Evolutionary conservation across 768 basidiomycete species (phyloP).

Genomic region (Pleurotus platypus): DNA sequence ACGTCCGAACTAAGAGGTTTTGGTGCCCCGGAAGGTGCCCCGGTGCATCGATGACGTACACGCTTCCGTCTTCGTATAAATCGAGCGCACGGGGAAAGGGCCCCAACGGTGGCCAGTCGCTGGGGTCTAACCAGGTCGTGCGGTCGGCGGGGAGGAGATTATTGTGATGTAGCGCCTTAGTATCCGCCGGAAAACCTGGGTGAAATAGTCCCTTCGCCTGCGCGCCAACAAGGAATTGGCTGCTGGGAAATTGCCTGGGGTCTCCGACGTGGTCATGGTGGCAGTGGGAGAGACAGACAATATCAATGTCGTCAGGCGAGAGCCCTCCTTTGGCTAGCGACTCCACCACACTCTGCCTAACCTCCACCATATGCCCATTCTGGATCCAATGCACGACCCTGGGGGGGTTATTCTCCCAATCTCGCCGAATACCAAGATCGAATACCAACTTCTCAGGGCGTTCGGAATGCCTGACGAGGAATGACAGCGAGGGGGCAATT

Average conservation of each 20-base stretch:
- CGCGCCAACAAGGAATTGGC: slow-evolving; percentile 46
- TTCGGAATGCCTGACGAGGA: slow-evolving; percentile 46
- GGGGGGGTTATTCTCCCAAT: slow-evolving; percentile 40
- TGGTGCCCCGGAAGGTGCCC: slow-evolving; percentile 57
- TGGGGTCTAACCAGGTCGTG: slow-evolving; percentile 30
- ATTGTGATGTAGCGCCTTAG: slow-evolving; percentile 24
- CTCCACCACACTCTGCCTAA: slow-evolving; percentile 39
- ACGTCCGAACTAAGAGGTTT: slow-evolving; percentile 52
- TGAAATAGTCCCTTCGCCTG: slow-evolving; percentile 30
- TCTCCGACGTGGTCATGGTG: slow-evolving; percentile 58
- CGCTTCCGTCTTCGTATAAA: slow-evolving; percentile 53
- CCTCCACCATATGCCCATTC: slow-evolving; percentile 16
- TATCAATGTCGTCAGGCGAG: slow-evolving; percentile 36
- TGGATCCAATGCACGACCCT: slow-evolving; percentile 23
- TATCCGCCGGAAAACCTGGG: slow-evolving; percentile 39
- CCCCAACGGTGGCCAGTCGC: slow-evolving; percentile 37
- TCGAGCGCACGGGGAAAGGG: slow-evolving; percentile 51
- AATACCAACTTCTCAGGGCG: slow-evolving; percentile 40
- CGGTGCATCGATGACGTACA: slow-evolving; percentile 55
- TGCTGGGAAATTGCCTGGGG: slow-evolving; percentile 37
- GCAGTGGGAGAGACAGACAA: slow-evolving; percentile 47
- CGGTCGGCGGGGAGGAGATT: slow-evolving; percentile 35
- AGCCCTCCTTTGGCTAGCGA: slow-evolving; percentile 49
- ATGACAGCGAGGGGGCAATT: slow-evolving; percentile 44
- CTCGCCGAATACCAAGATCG: slow-evolving; percentile 53